Base-by-base conservation (phyloP, 305 asterid genomes). In the Withania somnifera region DNA sequence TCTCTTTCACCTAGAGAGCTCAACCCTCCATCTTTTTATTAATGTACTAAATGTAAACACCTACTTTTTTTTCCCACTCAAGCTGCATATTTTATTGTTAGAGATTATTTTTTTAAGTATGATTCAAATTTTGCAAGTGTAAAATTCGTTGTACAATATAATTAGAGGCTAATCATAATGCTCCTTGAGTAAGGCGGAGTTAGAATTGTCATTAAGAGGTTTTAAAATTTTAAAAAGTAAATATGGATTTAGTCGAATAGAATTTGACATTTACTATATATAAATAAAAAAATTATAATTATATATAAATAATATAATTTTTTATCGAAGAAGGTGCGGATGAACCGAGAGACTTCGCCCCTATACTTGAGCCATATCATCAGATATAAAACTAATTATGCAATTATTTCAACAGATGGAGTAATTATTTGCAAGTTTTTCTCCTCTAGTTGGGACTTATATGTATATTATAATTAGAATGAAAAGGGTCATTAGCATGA, bases 371-470 rank as follows among this genome's bases (percentile, higher is more conserved):
- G n/a, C n/a, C n/a, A 73, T 50, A 73, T 50, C 26, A 68, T 26
- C 22, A 75, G 61, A 47, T 63, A 63, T 26, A 24, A 17, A 50
- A 64, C 1, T 75, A 50, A 26, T n/a, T n/a, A n/a, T 50, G 61
- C 80, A 28, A 75, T 75, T 75, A 75, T 75, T 7, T 75, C 42
- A 28, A 75, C 61, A 26, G 45, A 50, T 73, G 28, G 80, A 75
- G 61, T 9, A 50, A 28, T 50, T 75, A 75, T 17, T 50, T 75
- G 80, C 80, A 45, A 11, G 54, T 45, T 69, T 85, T 83, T 82
- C 79, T 83, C 63, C 86, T 26, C 61, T 75, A 73, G 50, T 75
- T 50, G 61, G 61, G 61, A 75, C 80, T 26, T 15, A 28, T 50
- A 75, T 14, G 40, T 50, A 51, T 50, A 15, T 50, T 3, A 28